phyloP scores from a whole-genome alignment of 1,284 basidiomycete species.

The Xanthoconium separans region DNA sequence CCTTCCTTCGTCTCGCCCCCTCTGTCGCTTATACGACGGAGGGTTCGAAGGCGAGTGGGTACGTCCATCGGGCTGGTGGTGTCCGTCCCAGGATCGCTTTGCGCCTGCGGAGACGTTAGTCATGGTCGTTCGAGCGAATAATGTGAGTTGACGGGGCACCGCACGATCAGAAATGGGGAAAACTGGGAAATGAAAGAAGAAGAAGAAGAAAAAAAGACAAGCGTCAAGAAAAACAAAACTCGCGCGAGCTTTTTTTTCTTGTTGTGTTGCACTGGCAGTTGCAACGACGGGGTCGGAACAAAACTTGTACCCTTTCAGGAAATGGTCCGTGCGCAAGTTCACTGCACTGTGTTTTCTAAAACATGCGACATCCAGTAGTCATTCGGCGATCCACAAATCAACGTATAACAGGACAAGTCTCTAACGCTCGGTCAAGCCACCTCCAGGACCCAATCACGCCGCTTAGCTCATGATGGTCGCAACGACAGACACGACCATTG shows the following conservation, averaged over 20 bases:
- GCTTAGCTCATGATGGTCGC: too few species aligned
- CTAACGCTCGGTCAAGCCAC: too few species aligned
- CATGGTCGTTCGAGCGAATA: conserved; percentile 49
- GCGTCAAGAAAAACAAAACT: not conserved
- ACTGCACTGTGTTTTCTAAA: too few species aligned
- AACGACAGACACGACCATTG: not conserved
- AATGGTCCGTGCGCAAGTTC: conserved; percentile 19
- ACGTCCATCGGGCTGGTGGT: conserved; percentile 42
- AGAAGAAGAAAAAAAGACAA: not conserved
- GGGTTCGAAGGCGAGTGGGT: conserved; percentile 16
- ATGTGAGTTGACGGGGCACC: conserved; percentile 73
- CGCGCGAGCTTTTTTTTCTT: too few species aligned
- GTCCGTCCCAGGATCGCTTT: conserved; percentile 73
- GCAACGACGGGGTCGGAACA: not conserved
- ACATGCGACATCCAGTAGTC: too few species aligned
- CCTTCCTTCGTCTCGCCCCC: conserved; percentile 62
- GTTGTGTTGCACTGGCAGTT: too few species aligned
- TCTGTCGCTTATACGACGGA: conserved; percentile 45
- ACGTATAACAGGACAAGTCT: too few species aligned
- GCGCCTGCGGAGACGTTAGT: conserved; percentile 81
- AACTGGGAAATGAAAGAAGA: conserved; percentile 11
- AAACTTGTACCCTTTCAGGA: conserved; percentile 6
- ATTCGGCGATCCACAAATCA: too few species aligned
- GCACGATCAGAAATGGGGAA: conserved; percentile 55
- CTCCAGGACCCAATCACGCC: too few species aligned